These are phyloP conservation scores for Xylariaceae sp. DNA, from an alignment of 2,329 filamentous ascomycete genomes.

Conservation along the genomic window DNA sequence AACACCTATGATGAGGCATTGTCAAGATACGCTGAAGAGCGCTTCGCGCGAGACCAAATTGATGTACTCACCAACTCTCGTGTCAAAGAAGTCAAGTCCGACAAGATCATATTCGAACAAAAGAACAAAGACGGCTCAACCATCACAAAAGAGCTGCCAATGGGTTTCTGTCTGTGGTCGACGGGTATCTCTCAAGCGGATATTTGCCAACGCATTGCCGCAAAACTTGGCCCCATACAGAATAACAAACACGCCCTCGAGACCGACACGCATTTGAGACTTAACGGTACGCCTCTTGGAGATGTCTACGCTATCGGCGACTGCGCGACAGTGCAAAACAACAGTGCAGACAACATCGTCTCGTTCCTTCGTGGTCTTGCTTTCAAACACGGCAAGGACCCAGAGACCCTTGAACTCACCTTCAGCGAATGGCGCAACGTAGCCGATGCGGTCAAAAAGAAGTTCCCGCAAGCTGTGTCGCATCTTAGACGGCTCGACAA, in stretches of 20 bases:
- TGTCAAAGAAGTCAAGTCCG: slow-evolving; percentile 78
- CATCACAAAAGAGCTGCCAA: slow-evolving; percentile 87
- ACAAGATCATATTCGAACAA: slow-evolving; percentile 87
- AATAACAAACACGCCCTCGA: slow-evolving; percentile 89
- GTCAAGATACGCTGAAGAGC: slow-evolving; percentile 84
- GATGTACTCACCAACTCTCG: slow-evolving; percentile 88
- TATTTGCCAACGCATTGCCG: slow-evolving; percentile 69
- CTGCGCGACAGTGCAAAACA: slow-evolving; percentile 96
- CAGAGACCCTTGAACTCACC: slow-evolving; percentile 77
- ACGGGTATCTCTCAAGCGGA: slow-evolving; percentile 87
- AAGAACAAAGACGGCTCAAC: slow-evolving; percentile 65
- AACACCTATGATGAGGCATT: slow-evolving; percentile 98
- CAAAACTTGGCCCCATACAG: slow-evolving; percentile 70
- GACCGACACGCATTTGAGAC: slow-evolving; percentile 85
- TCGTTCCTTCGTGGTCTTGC: slow-evolving; percentile 84
- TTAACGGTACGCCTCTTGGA: slow-evolving; percentile 82
- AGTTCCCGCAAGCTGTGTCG: slow-evolving; percentile 83
- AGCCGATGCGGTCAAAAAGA: slow-evolving; percentile 74
- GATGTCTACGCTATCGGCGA: slow-evolving; percentile 97
- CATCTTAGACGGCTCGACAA: slow-evolving; percentile 87
- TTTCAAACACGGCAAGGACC: slow-evolving; percentile 87
- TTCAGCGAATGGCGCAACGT: slow-evolving; percentile 86
- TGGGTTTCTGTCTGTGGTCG: slow-evolving; percentile 96
- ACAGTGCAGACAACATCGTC: slow-evolving; percentile 84
- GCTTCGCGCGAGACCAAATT: slow-evolving; percentile 85